Conservation (phyloP, 176 grass and related monocot genomes). For the Phoenix dactylifera region DNA sequence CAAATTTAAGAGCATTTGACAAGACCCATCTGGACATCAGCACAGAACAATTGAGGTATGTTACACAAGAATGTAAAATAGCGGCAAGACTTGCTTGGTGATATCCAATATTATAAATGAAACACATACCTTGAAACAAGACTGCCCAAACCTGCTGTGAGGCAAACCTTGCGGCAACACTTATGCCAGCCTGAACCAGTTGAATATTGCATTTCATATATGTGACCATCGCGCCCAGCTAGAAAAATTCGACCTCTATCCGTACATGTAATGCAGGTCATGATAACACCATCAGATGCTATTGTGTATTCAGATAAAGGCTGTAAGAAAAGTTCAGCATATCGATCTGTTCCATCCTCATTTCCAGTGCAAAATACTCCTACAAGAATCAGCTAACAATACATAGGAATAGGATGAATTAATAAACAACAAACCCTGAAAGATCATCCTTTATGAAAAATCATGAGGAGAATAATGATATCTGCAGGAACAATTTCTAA, state of each 20-base stretch:
- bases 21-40: constrained; percentile 73
- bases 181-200: constrained; percentile 88
- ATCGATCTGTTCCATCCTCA: constrained; percentile 66
- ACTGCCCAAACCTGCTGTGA: constrained; percentile 67
- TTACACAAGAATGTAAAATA: too few species aligned
- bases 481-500: neutral
- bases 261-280: constrained; percentile 80
- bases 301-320: constrained; percentile 84
- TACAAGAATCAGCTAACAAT: constrained; percentile 55
- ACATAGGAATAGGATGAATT: neutral
- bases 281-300: constrained; percentile 77
- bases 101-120: too few species aligned
- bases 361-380: constrained; percentile 81
- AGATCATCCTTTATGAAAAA: neutral
- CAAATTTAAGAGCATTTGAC: constrained; percentile 91
- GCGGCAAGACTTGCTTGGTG: too few species aligned
- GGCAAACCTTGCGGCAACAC: constrained; percentile 77
- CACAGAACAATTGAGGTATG: constrained; percentile 12
- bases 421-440: neutral
- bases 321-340: constrained; percentile 84
- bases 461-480: neutral
- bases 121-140: constrained; percentile 68
- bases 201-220: constrained; percentile 92
- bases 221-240: constrained; percentile 71
- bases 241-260: constrained; percentile 89